Evolutionary conservation across 345 rosid species (phyloP).

Genomic region (Iberis pinnata): DNA sequence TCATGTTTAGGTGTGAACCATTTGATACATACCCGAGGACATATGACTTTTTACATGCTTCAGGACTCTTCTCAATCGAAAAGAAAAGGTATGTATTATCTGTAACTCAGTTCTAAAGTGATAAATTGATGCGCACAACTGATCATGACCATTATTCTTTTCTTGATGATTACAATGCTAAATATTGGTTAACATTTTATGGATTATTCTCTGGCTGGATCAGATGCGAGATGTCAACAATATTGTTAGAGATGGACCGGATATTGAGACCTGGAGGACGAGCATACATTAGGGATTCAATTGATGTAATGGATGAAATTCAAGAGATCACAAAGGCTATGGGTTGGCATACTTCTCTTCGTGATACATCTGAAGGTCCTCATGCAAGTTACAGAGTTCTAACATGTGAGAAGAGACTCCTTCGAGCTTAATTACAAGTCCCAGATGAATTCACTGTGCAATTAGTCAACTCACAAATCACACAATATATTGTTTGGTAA

Average conservation of each 20-base stretch:
- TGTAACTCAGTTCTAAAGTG: neutral
- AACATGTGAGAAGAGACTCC: conserved; percentile 67
- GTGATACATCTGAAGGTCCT: conserved; percentile 88
- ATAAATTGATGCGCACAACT: neutral
- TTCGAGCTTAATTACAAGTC: conserved; percentile 23
- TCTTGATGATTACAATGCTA: neutral
- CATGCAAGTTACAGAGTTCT: conserved; percentile 85
- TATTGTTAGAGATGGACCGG: conserved; percentile 98
- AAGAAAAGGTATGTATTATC: conserved; percentile 57
- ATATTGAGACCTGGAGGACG: conserved; percentile 89
- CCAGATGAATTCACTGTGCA: conserved; percentile 1
- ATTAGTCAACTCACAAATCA: conserved; percentile 9
- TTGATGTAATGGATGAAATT: conserved; percentile 77
- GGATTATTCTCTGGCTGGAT: conserved; percentile 11
- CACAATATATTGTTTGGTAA: conserved; percentile 19
- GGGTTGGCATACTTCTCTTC: conserved; percentile 71
- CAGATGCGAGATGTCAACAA: conserved; percentile 85
- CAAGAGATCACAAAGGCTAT: conserved; percentile 64
- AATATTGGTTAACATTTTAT: conserved; percentile 1
- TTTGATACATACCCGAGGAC: conserved; percentile 98
- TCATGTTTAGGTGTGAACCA: conserved; percentile 74
- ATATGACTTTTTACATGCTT: conserved; percentile 82
- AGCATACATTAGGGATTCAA: conserved; percentile 72
- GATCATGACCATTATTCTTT: neutral
- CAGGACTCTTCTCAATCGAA: conserved; percentile 83